Conservation (phyloP, 2,329 filamentous ascomycete genomes). For the Thielaviopsis cerberus region DNA sequence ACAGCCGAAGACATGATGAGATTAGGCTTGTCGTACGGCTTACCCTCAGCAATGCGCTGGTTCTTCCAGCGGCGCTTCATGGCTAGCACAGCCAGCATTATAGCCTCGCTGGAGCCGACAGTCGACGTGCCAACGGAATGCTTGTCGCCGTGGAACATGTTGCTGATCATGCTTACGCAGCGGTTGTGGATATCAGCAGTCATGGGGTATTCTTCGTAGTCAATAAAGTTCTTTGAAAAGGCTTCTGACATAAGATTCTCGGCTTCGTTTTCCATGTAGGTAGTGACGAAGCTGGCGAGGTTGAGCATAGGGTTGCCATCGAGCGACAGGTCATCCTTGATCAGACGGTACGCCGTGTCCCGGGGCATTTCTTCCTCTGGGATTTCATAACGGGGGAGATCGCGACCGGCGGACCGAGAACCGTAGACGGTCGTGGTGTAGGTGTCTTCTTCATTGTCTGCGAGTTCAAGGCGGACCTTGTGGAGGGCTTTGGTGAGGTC, state of each 20-base stretch:
- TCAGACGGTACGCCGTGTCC: slow-evolving; percentile 89
- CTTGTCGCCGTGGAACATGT: slow-evolving; percentile 56
- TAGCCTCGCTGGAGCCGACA: slow-evolving; percentile 76
- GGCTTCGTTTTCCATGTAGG: slow-evolving; percentile 93
- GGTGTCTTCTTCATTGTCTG: slow-evolving; percentile 30
- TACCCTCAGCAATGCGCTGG: slow-evolving; percentile 63
- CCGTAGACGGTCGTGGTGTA: slow-evolving; percentile 75
- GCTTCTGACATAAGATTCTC: slow-evolving; percentile 89
- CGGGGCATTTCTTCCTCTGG: slow-evolving; percentile 78
- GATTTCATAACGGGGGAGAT: slow-evolving; percentile 71
- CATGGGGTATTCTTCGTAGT: slow-evolving; percentile 71
- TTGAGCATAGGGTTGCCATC: slow-evolving; percentile 83
- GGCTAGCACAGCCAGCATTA: slow-evolving; percentile 65
- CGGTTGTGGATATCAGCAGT: slow-evolving; percentile 78
- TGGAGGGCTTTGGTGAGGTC: slow-evolving; percentile 21
- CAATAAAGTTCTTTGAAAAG: slow-evolving; percentile 89
- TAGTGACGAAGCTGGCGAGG: slow-evolving; percentile 83
- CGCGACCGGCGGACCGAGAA: slow-evolving; percentile 60
- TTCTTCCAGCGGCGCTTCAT: slow-evolving; percentile 96
- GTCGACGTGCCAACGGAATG: slow-evolving; percentile 72
- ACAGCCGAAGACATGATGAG: slow-evolving; percentile 87
- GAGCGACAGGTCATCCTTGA: slow-evolving; percentile 81
- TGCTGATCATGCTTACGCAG: slow-evolving; percentile 77
- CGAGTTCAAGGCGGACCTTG: slow-evolving; percentile 29
- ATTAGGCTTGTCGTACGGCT: slow-evolving; percentile 65